phyloP scores from a whole-genome alignment of 768 basidiomycete species.

The Lyophyllum decastes region DNA sequence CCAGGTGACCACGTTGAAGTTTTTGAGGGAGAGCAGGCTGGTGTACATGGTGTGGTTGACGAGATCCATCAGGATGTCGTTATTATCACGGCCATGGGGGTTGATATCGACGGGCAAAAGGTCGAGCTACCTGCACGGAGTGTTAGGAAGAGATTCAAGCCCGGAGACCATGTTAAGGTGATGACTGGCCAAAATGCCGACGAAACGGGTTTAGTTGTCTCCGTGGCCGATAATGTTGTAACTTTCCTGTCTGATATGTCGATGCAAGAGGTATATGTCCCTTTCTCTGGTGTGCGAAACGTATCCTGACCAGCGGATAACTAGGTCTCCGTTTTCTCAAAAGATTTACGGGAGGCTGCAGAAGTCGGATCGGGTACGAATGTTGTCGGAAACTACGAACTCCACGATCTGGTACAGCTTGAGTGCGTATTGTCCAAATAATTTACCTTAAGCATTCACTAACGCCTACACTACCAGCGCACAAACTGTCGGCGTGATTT shows the following conservation, averaged over 20 bases:
- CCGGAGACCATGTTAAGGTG: constrained; percentile 98
- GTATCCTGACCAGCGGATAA: neutral
- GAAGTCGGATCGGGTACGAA: constrained; percentile 94
- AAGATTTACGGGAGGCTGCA: constrained; percentile 95
- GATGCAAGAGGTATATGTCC: constrained; percentile 79
- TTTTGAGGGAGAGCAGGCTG: constrained; percentile 94
- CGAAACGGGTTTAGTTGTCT: constrained; percentile 94
- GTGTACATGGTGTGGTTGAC: constrained; percentile 90
- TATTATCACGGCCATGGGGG: constrained; percentile 73
- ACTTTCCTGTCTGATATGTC: constrained; percentile 98
- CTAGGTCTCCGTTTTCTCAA: constrained; percentile 95
- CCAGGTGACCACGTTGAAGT: constrained; percentile 98
- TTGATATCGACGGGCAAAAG: constrained; percentile 86
- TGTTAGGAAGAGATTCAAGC: constrained; percentile 93
- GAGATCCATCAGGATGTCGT: constrained; percentile 88
- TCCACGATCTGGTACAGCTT: constrained; percentile 95
- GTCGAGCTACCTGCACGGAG: constrained; percentile 85
- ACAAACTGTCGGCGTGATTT: constrained; percentile 95
- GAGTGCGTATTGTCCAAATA: constrained; percentile 63
- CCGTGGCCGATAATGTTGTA: constrained; percentile 86
- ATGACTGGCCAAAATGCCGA: constrained; percentile 94
- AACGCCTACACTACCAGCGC: constrained; percentile 46
- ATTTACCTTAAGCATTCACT: constrained; percentile 3
- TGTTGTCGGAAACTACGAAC: constrained; percentile 88
- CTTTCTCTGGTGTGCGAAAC: constrained; percentile 6